A percentile compares a stretch with the other conserved stretches of the same genome.
These are phyloP conservation scores for Heliamphora exappendiculata DNA, from an alignment of 148 eudicot species.

Conservation along the genomic window DNA sequence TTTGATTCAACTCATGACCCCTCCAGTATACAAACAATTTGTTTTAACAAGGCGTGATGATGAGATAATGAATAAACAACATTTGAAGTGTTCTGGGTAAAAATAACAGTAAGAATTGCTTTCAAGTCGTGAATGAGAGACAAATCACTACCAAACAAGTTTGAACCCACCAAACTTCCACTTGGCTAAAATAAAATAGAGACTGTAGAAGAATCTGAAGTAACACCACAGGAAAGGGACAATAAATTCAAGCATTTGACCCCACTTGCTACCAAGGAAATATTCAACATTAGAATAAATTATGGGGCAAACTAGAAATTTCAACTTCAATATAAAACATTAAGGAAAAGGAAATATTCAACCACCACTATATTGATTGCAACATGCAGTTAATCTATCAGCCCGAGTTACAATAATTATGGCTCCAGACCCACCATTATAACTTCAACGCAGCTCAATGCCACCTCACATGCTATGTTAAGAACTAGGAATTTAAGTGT, in stretches of 20 bases:
- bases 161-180: slow-evolving; percentile 15
- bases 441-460: slow-evolving; percentile 8
- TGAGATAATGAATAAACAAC: not conserved
- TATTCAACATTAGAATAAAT: slow-evolving; percentile 3
- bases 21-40: not conserved
- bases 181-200: not conserved
- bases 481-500: too few relatives aligned
- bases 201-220: slow-evolving; percentile 13
- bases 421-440: not conserved
- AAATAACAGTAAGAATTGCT: not conserved
- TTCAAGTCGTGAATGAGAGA: slow-evolving; percentile 6
- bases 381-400: not conserved
- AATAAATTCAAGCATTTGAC: slow-evolving; percentile 12
- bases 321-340: slow-evolving; percentile 2
- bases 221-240: not conserved
- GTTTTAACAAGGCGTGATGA: not conserved
- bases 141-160: slow-evolving; percentile 10
- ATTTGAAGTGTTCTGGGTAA: not conserved
- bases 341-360: slow-evolving; percentile 1
- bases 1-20: not conserved
- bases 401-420: not conserved
- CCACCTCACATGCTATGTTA: not conserved
- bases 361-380: not conserved
- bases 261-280: not conserved
- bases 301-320: not conserved